These are phyloP conservation scores for Shiraia bambusicola DNA, from an alignment of 2,329 filamentous ascomycete species.

Conservation along the genomic window DNA sequence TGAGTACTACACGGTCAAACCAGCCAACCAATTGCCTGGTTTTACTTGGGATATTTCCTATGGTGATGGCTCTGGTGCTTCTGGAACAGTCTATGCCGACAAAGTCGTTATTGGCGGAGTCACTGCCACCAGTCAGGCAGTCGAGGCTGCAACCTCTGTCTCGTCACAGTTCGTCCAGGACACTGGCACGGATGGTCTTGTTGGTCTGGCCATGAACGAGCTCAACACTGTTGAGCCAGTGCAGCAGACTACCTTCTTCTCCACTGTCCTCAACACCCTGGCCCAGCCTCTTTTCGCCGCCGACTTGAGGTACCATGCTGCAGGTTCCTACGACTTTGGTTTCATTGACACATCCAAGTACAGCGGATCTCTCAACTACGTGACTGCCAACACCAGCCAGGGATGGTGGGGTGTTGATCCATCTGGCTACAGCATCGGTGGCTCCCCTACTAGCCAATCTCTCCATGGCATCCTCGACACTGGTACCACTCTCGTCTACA, in stretches of 20 bases:
- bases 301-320: slow-evolving; percentile 54
- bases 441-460: slow-evolving; percentile 39
- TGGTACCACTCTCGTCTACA: slow-evolving; percentile 66
- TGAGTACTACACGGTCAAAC: slow-evolving; percentile 56
- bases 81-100: slow-evolving; percentile 66
- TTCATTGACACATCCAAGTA: slow-evolving; percentile 62
- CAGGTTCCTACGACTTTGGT: slow-evolving; percentile 58
- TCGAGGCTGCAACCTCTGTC: slow-evolving; percentile 64
- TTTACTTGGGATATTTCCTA: slow-evolving; percentile 63
- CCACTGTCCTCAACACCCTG: slow-evolving; percentile 57
- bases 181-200: slow-evolving; percentile 58
- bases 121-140: slow-evolving; percentile 61
- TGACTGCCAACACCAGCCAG: slow-evolving; percentile 57
- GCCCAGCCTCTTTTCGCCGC: slow-evolving; percentile 59
- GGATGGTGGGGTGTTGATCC: slow-evolving; percentile 66
- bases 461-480: slow-evolving; percentile 67
- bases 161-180: slow-evolving; percentile 57
- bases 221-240: slow-evolving; percentile 60
- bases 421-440: slow-evolving; percentile 58
- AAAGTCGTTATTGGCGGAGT: slow-evolving; percentile 63
- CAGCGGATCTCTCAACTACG: slow-evolving; percentile 59
- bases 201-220: slow-evolving; percentile 61
- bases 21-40: slow-evolving; percentile 51
- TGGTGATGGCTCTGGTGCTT: slow-evolving; percentile 64
- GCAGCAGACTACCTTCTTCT: slow-evolving; percentile 60